These are phyloP conservation scores for Phytophthora citrophthora DNA, from an alignment of 352 stramenopile genomes.

Conservation along the genomic window DNA sequence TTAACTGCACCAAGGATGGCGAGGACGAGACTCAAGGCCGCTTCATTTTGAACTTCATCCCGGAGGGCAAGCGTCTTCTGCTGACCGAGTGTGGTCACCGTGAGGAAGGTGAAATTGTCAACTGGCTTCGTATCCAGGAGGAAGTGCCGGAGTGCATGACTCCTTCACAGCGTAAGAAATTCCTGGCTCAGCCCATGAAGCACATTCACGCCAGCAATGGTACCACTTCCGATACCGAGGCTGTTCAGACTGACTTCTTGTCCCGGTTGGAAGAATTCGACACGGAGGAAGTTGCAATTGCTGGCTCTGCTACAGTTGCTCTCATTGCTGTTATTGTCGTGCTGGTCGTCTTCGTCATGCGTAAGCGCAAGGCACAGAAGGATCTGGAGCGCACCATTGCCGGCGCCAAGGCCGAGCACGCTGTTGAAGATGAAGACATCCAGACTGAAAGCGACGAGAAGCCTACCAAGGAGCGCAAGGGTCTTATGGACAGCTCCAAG, in stretches of 20 bases:
- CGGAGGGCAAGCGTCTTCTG: constrained; percentile 76
- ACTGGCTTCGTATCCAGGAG: constrained; percentile 87
- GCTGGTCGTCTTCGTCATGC: constrained; percentile 70
- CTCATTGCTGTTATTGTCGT: constrained; percentile 74
- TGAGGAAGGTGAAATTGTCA: constrained; percentile 85
- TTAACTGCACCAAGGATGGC: constrained; percentile 83
- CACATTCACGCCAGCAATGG: constrained; percentile 84
- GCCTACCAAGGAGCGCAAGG: constrained; percentile 71
- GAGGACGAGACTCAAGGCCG: constrained; percentile 77
- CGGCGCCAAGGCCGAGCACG: constrained; percentile 81
- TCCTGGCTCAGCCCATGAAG: constrained; percentile 87
- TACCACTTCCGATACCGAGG: constrained; percentile 44
- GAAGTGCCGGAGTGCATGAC: constrained; percentile 88
- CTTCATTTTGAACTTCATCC: constrained; percentile 89
- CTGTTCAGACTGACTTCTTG: constrained; percentile 72
- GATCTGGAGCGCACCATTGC: constrained; percentile 84
- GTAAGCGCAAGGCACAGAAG: constrained; percentile 83
- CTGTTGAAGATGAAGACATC: constrained; percentile 71
- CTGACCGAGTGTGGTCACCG: constrained; percentile 85
- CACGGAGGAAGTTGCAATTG: constrained; percentile 73
- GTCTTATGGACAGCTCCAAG: constrained; percentile 74
- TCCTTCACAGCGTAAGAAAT: constrained; percentile 74
- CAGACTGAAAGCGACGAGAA: constrained; percentile 54
- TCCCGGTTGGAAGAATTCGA: constrained; percentile 66
- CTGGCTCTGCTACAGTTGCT: constrained; percentile 55